phyloP scores from a whole-genome alignment of 2,329 filamentous ascomycete species.

The Scorias spongiosa region DNA sequence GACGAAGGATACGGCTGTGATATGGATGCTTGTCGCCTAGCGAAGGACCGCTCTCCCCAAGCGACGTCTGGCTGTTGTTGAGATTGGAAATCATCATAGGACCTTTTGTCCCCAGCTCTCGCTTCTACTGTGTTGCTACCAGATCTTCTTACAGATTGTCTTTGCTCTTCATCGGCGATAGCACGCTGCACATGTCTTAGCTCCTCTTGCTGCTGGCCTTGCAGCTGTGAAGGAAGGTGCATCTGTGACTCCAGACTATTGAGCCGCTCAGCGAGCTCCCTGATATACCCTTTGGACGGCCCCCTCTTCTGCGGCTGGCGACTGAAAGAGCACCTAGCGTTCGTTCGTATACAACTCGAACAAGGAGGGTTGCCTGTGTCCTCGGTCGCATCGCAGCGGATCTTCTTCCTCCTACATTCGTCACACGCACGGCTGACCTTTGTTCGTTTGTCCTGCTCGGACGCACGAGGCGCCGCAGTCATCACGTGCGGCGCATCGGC shows the following conservation, averaged over 20 bases:
- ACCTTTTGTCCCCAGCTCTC: slow-evolving; percentile 17
- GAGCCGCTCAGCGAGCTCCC: slow-evolving; percentile 74
- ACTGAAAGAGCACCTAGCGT: slow-evolving; percentile 70
- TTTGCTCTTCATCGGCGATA: slow-evolving; percentile 10
- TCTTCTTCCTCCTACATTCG: slow-evolving; percentile 75
- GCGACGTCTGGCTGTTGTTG: background rate
- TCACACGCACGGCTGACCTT: slow-evolving; percentile 84
- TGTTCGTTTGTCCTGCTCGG: slow-evolving; percentile 44
- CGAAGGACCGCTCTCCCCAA: background rate
- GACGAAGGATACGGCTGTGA: background rate
- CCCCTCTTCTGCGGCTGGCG: slow-evolving; percentile 65
- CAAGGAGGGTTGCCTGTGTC: slow-evolving; percentile 61
- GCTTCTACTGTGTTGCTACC: slow-evolving; percentile 6
- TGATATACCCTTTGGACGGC: slow-evolving; percentile 88
- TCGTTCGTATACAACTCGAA: slow-evolving; percentile 64
- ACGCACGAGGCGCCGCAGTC: slow-evolving; percentile 4
- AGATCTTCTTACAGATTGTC: background rate
- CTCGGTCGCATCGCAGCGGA: slow-evolving; percentile 70
- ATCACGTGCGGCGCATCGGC: slow-evolving; percentile 5
- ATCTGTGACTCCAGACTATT: slow-evolving; percentile 71
- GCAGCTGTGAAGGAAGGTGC: slow-evolving; percentile 12
- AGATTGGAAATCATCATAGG: slow-evolving; percentile 8
- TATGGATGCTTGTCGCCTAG: background rate
- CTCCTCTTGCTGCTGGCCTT: slow-evolving; percentile 14
- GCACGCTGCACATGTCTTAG: slow-evolving; percentile 17